Conservation (phyloP, 2,329 filamentous ascomycete species). For the Aureobasidium musti region DNA sequence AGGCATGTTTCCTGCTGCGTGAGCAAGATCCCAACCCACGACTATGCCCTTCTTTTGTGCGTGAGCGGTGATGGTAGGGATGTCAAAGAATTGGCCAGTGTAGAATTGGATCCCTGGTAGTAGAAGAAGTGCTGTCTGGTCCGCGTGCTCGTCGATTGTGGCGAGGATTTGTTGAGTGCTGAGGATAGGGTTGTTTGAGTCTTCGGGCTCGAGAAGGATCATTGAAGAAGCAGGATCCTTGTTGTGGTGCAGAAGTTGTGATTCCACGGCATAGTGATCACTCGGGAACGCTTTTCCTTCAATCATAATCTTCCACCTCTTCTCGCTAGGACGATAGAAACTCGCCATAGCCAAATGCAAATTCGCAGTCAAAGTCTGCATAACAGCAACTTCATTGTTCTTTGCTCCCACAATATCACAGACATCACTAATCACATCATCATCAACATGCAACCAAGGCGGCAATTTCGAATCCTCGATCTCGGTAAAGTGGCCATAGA, state of each 20-base stretch:
- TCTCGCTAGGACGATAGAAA: constrained; percentile 71
- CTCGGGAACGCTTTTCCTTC: constrained; percentile 89
- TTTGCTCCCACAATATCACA: constrained; percentile 73
- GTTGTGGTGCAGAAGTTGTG: constrained; percentile 72
- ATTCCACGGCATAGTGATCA: constrained; percentile 83
- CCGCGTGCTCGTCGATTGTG: constrained; percentile 72
- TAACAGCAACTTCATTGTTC: constrained; percentile 74
- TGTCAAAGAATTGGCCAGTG: constrained; percentile 85
- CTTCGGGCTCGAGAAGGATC: constrained; percentile 68
- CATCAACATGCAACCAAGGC: constrained; percentile 77
- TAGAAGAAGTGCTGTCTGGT: constrained; percentile 71
- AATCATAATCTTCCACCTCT: constrained; percentile 76
- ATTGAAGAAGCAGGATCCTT: constrained; percentile 67
- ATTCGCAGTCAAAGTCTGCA: constrained; percentile 84
- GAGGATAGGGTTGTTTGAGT: constrained; percentile 58
- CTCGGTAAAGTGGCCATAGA: constrained; percentile 76
- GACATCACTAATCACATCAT: constrained; percentile 68
- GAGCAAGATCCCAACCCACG: constrained; percentile 86
- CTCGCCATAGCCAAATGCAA: constrained; percentile 80
- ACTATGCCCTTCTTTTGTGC: constrained; percentile 70
- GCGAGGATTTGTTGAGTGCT: constrained; percentile 70
- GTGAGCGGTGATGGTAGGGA: constrained; percentile 73
- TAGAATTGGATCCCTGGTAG: constrained; percentile 91
- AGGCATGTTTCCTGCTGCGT: constrained; percentile 81
- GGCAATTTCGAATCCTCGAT: constrained; percentile 67